A percentile compares a stretch with the other conserved stretches of the same genome.
phyloP scores from a whole-genome alignment of 192 early-diverging fungal species.

The Coemansia sp. region DNA sequence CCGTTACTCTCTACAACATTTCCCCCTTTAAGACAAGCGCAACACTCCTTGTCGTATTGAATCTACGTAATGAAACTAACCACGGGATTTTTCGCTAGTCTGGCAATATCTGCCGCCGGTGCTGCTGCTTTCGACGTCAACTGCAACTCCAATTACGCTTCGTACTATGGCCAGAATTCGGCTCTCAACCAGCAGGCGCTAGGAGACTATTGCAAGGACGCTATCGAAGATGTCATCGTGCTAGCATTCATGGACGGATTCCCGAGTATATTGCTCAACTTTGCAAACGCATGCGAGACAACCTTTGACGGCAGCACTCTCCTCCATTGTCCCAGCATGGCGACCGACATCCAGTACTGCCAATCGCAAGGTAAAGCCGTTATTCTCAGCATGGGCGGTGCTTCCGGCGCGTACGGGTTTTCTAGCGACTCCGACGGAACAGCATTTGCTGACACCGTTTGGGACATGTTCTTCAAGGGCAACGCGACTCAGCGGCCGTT shows the following conservation, averaged over 20 bases:
- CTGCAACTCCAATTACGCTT: constrained; percentile 50
- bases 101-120: constrained; percentile 58
- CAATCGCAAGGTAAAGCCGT: constrained; percentile 63
- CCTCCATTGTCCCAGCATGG: constrained; percentile 60
- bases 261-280: constrained; percentile 58
- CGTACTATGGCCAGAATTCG: constrained; percentile 56
- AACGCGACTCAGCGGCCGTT: constrained; percentile 57
- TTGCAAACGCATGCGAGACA: constrained; percentile 57
- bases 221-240: constrained; percentile 60
- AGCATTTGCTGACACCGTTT: constrained; percentile 52
- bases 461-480: constrained; percentile 62
- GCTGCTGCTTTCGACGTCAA: constrained; percentile 39
- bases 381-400: constrained; percentile 67
- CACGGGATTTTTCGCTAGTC: constrained; percentile 4
- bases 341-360: constrained; percentile 63
- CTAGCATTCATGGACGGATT: constrained; percentile 64
- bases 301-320: constrained; percentile 59
- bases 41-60: background rate
- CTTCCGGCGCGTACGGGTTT: constrained; percentile 60
- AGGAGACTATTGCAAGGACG: constrained; percentile 63
- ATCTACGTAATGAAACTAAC: constrained; percentile 15
- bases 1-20: background rate
- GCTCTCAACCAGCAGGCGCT: constrained; percentile 44
- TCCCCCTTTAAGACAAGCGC: background rate
- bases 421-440: constrained; percentile 55